Evolutionary conservation across 2,329 filamentous ascomycete species (phyloP).

Genomic region (Scopulariopsis brevicaulis): DNA sequence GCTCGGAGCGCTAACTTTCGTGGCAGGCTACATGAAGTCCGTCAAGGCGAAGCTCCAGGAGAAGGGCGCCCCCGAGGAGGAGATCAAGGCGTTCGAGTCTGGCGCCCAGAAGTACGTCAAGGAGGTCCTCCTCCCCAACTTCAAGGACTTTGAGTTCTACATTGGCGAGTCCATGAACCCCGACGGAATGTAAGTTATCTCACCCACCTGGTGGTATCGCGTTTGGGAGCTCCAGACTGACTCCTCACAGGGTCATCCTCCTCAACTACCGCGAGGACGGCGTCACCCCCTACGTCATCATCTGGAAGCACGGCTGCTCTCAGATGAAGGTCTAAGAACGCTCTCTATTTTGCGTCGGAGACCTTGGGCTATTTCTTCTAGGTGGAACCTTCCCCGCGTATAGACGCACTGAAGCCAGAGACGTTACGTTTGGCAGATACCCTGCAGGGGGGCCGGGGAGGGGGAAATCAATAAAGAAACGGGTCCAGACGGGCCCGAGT

Average conservation of each 20-base stretch:
- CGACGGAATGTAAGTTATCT: slow-evolving; percentile 70
- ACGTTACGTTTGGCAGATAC: neutral
- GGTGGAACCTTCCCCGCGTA: neutral
- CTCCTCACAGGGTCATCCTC: slow-evolving; percentile 59
- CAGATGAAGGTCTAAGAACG: slow-evolving; percentile 80
- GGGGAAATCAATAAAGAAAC: neutral
- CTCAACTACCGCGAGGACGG: slow-evolving; percentile 98
- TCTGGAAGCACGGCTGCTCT: slow-evolving; percentile 91
- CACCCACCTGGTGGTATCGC: neutral
- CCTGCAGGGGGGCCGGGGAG: neutral
- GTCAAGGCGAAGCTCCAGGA: slow-evolving; percentile 62
- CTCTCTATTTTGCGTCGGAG: neutral
- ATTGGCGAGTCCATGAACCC: slow-evolving; percentile 87
- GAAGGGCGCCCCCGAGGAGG: slow-evolving; percentile 48
- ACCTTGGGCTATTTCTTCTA: neutral
- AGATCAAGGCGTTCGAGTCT: slow-evolving; percentile 69
- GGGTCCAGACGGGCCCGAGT: neutral
- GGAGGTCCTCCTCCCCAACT: slow-evolving; percentile 69
- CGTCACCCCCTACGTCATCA: slow-evolving; percentile 73
- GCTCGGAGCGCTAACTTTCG: neutral
- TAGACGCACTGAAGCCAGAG: neutral
- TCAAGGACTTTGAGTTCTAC: slow-evolving; percentile 95
- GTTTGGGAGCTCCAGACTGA: neutral
- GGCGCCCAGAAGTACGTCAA: slow-evolving; percentile 67
- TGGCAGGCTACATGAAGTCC: slow-evolving; percentile 77